A percentile compares a stretch with the other conserved stretches of the same genome.
Evolutionary conservation across 202 grass and related monocot genomes (phyloP).

Genomic region (Bolboschoenoplectus hybrid): DNA sequence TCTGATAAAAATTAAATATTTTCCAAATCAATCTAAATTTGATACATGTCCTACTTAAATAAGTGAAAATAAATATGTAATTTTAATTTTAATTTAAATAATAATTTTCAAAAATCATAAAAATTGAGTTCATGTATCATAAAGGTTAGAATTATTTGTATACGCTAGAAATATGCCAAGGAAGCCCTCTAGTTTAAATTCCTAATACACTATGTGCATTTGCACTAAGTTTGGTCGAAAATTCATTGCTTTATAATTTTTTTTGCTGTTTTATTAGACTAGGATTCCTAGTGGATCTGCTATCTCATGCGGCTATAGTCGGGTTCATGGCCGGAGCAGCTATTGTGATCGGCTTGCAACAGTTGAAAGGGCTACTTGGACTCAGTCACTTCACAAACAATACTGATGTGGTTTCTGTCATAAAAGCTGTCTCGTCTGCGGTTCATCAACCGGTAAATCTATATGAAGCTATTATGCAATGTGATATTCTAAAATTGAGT

Average conservation of each 20-base stretch:
- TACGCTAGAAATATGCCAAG: background rate
- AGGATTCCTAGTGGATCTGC: conserved; percentile 75
- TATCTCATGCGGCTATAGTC: conserved; percentile 76
- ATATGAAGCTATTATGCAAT: conserved; percentile 14
- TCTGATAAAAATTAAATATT: no score
- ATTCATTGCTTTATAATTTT: background rate
- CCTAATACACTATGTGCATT: background rate
- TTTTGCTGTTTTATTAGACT: conserved; percentile 39
- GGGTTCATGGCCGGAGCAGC: conserved; percentile 94
- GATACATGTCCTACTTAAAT: background rate
- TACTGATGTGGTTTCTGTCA: conserved; percentile 78
- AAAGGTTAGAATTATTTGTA: no score
- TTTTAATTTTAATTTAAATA: no score
- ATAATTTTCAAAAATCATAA: no score
- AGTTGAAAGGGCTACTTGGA: conserved; percentile 88
- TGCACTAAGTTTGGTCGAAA: background rate
- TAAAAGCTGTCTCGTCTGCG: conserved; percentile 59
- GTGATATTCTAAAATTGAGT: background rate
- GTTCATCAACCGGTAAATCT: conserved; percentile 62
- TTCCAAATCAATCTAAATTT: background rate
- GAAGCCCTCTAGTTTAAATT: background rate
- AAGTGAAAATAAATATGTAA: no score
- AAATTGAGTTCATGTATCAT: no score
- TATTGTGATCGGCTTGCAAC: conserved; percentile 86
- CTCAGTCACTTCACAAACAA: conserved; percentile 79